A percentile compares a stretch with the other conserved stretches of the same genome.
phyloP scores from a whole-genome alignment of 2,329 filamentous ascomycete genomes.

The Epichloe brachyelytri region DNA sequence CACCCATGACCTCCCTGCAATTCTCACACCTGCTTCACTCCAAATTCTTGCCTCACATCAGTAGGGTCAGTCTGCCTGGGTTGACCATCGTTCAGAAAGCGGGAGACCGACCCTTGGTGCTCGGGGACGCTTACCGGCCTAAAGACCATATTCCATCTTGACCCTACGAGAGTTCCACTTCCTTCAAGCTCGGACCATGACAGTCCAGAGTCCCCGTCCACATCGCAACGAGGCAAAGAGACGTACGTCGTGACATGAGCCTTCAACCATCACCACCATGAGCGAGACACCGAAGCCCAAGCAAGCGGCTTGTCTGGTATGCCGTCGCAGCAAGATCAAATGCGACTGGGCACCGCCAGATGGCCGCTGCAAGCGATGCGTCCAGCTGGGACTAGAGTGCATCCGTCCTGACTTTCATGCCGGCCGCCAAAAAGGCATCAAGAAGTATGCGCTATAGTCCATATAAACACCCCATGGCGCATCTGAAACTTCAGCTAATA shows the following conservation, averaged over 20 bases:
- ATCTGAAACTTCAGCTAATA: neutral
- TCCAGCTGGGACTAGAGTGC: slow-evolving; percentile 45
- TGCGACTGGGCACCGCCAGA: slow-evolving; percentile 44
- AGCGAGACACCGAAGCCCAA: slow-evolving; percentile 15
- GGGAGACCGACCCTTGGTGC: no score
- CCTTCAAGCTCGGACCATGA: no score
- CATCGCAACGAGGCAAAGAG: no score
- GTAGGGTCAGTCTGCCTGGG: neutral
- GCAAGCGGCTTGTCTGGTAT: slow-evolving; percentile 48
- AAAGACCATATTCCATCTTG: no score
- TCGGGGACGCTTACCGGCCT: no score
- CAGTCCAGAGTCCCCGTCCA: no score
- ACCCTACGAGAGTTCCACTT: no score
- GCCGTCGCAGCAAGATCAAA: slow-evolving; percentile 54
- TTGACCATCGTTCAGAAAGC: neutral
- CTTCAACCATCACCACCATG: neutral
- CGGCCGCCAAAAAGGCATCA: slow-evolving; percentile 62
- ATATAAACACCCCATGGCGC: no score
- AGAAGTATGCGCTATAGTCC: slow-evolving; percentile 41
- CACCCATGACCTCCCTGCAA: neutral
- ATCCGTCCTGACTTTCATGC: slow-evolving; percentile 61
- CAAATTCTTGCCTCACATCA: neutral
- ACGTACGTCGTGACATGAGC: neutral
- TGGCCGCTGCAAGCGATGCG: slow-evolving; percentile 46
- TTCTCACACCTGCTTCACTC: neutral